phyloP scores from a whole-genome alignment of 2,329 filamentous ascomycete species.

The Diaporthe velutina region DNA sequence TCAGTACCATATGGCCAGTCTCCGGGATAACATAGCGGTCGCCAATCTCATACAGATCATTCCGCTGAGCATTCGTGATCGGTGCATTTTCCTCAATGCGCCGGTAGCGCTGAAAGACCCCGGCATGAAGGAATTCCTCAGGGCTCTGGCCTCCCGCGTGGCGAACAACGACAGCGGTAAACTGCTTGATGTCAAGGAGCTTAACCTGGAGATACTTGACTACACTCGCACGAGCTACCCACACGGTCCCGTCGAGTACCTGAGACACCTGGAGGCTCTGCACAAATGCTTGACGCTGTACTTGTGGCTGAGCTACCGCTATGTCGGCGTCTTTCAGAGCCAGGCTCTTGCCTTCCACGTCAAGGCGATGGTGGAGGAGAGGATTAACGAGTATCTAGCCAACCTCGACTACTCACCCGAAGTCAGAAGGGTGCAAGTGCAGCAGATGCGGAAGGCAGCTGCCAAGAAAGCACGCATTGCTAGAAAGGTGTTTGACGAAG shows the following conservation, averaged over 20 bases:
- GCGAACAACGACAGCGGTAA: slow-evolving; percentile 75
- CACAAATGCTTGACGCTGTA: slow-evolving; percentile 89
- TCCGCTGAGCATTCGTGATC: slow-evolving; percentile 78
- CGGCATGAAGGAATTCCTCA: slow-evolving; percentile 63
- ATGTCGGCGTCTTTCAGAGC: slow-evolving; percentile 82
- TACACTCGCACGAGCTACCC: slow-evolving; percentile 60
- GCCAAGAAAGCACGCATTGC: slow-evolving; percentile 41
- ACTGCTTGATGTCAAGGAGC: slow-evolving; percentile 76
- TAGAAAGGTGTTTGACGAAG: slow-evolving; percentile 42
- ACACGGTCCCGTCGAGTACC: slow-evolving; percentile 63
- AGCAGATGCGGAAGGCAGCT: slow-evolving; percentile 39
- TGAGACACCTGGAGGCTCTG: slow-evolving; percentile 79
- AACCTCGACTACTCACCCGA: slow-evolving; percentile 64
- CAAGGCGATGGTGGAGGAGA: slow-evolving; percentile 81
- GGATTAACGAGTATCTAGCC: slow-evolving; percentile 75
- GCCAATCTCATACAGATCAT: slow-evolving; percentile 82
- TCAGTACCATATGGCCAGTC: slow-evolving; percentile 78
- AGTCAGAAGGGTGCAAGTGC: slow-evolving; percentile 45
- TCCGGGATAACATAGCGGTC: slow-evolving; percentile 73
- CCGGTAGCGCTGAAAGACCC: slow-evolving; percentile 72
- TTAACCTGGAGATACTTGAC: slow-evolving; percentile 83
- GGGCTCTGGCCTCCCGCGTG: slow-evolving; percentile 77
- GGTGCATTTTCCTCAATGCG: slow-evolving; percentile 80
- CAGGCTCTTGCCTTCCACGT: slow-evolving; percentile 83
- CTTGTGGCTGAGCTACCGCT: slow-evolving; percentile 93